Conservation (phyloP, 2,329 filamentous ascomycete genomes). For the Xylogone sp. region DNA sequence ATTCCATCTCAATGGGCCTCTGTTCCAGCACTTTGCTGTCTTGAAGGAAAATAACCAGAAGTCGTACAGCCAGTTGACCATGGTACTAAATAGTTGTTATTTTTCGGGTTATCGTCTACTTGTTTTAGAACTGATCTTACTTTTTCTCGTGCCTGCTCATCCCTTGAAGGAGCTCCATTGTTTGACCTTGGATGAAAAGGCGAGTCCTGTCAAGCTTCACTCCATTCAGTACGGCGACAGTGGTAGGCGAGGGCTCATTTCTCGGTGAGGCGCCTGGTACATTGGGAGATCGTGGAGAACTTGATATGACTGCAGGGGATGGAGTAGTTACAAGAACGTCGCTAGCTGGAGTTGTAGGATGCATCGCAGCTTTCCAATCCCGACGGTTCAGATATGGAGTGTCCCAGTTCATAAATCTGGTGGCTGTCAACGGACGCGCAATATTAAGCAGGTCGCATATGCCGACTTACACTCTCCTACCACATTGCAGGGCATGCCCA, state of each 20-base stretch:
- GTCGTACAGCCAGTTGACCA: conserved; percentile 5
- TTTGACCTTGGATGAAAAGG: conserved; percentile 3
- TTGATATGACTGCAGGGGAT: conserved; percentile 3
- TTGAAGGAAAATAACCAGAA: conserved; percentile 8
- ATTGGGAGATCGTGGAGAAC: too few species aligned
- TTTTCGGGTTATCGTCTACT: not conserved
- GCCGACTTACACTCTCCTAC: conserved; percentile 11
- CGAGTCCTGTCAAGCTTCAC: conserved; percentile 2
- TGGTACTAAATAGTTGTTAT: conserved; percentile 2
- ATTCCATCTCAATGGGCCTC: conserved; percentile 2
- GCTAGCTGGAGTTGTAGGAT: conserved; percentile 6
- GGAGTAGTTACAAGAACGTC: conserved; percentile 5
- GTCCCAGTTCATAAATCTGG: conserved; percentile 10
- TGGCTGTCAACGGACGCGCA: too few species aligned
- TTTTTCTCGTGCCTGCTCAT: conserved; percentile 7
- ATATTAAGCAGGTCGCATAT: conserved; percentile 1
- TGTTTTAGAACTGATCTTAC: not conserved
- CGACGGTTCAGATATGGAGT: too few species aligned
- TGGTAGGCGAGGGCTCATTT: conserved; percentile 4
- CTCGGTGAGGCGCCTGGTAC: conserved; percentile 5
- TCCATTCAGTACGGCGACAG: conserved; percentile 1
- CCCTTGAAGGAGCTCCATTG: conserved; percentile 3
- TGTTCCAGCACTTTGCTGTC: conserved; percentile 7
- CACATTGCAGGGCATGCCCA: conserved; percentile 11
- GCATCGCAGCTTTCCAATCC: conserved; percentile 5